Conservation (phyloP, 345 rosid genomes). For the Camelina hispida region DNA sequence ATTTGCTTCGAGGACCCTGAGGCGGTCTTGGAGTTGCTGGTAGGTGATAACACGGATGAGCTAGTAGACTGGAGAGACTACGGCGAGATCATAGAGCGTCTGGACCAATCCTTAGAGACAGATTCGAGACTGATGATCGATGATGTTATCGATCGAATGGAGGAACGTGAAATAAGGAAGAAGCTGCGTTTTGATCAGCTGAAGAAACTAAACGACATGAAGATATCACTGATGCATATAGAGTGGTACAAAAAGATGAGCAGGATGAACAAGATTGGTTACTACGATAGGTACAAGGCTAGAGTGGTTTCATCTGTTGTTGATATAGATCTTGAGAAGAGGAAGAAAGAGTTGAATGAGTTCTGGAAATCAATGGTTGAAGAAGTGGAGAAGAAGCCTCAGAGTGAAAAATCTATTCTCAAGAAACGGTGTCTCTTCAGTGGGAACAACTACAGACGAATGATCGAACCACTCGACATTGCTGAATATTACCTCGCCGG, state of each 20-base stretch:
- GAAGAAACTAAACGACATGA: conserved; percentile 49
- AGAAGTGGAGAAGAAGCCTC: conserved; percentile 59
- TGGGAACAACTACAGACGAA: conserved; percentile 62
- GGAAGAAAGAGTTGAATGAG: conserved; percentile 38
- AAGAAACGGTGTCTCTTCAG: conserved; percentile 48
- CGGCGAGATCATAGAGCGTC: background rate
- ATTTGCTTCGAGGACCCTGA: conserved; percentile 60
- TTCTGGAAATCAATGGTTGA: conserved; percentile 62
- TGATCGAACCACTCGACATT: conserved; percentile 82
- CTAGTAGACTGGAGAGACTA: conserved; percentile 32
- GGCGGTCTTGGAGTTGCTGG: conserved; percentile 42
- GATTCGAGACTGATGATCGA: background rate
- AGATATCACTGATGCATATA: conserved; percentile 49
- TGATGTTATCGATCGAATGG: conserved; percentile 39
- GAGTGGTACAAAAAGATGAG: conserved; percentile 69
- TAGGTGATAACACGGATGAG: background rate
- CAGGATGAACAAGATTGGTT: conserved; percentile 46
- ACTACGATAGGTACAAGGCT: conserved; percentile 58
- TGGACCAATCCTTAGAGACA: background rate
- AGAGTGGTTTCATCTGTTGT: background rate
- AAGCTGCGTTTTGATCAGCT: conserved; percentile 32
- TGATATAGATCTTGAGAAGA: background rate
- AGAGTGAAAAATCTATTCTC: conserved; percentile 44
- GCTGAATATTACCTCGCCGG: conserved; percentile 60
- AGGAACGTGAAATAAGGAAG: conserved; percentile 33